Base-by-base conservation (phyloP, 345 rosid genomes). In the Zanthoxylum bungeanum region DNA sequence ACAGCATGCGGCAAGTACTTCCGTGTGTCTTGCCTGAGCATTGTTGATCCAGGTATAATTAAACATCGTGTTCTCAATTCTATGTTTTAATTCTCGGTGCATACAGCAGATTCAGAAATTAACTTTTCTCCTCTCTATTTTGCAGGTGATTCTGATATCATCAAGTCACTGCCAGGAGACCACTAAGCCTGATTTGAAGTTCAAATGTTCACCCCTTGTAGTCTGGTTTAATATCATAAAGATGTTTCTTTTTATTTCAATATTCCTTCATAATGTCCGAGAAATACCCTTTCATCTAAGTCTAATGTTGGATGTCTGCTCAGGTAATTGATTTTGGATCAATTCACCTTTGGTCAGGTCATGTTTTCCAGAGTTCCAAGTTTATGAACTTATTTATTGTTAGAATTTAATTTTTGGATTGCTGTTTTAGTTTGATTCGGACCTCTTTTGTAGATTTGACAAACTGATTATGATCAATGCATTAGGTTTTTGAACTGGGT, bases 1-100 rank as follows among this genome's bases (percentile, higher is more conserved):
- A 90, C 96, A 56, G 87, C 96, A 40, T 90, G 93, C 1, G 93
- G 96, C 37, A 88, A 90, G 79, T 86, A 86, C 73, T 90, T 78
- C 81, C 87, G 91, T 16, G 96, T 88, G 3, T 88, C 90, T 17
- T 90, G 96, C 83, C 82, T 90, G 71, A 84, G 96, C 85, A 79
- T 88, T 25, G 74, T 88, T 3, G 90, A 88, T 60, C 79, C 88
- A 58, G 88, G 96, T 88, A 68, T 16, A 16, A 28, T 37, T 22
- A 9, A 5, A 9, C 1, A 0, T 12, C 7, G 14, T 22, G 58
- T 53, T 17, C 44, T 64, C 17, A 1, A 64, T 24, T 8, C 24
- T 42, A 7, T 27, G 2, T 21, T 9, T 24, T 40, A 58, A 4
- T 52, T 17, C 2, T 24, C 27, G 21, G 34, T 2, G n/a, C 33